These are phyloP conservation scores for Gnetum montanum DNA, from an alignment of 75 land plant species.

Conservation along the genomic window DNA sequence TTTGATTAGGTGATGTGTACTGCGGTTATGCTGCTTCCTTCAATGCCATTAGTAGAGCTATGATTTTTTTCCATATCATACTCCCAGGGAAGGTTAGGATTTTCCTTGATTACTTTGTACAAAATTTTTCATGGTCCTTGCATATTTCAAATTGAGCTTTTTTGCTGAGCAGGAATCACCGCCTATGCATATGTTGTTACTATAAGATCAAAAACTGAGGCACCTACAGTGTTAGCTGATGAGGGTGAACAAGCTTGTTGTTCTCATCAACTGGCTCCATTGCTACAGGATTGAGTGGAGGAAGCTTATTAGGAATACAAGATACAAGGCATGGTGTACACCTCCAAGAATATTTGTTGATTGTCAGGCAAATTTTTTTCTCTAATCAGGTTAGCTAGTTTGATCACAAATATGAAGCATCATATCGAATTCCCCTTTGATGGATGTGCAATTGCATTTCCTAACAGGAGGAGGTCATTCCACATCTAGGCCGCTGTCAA, in stretches of 20 bases:
- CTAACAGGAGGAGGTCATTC: slow-evolving; percentile 73
- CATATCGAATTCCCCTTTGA: too few species aligned
- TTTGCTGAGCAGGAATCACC: slow-evolving; percentile 56
- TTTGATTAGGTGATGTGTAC: slow-evolving; percentile 85
- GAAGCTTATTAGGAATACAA: slow-evolving; percentile 75
- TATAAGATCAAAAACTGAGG: slow-evolving; percentile 81
- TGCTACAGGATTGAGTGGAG: slow-evolving; percentile 73
- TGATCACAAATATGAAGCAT: too few species aligned
- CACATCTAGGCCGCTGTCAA: slow-evolving; percentile 57
- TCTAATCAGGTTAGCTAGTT: too few species aligned
- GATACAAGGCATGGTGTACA: slow-evolving; percentile 94
- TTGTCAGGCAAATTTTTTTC: slow-evolving; percentile 47
- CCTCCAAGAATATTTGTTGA: slow-evolving; percentile 92
- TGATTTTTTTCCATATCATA: slow-evolving; percentile 91
- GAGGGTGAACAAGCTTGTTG: slow-evolving; percentile 42
- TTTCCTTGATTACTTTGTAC: too few species aligned
- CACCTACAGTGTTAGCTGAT: slow-evolving; percentile 40
- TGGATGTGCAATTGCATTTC: not conserved
- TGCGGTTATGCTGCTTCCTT: slow-evolving; percentile 58
- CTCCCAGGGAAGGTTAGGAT: slow-evolving; percentile 72
- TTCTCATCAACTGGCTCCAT: slow-evolving; percentile 71
- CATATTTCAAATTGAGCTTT: too few species aligned
- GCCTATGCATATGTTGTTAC: slow-evolving; percentile 98
- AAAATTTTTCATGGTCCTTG: too few species aligned
- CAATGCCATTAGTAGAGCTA: slow-evolving; percentile 73